phyloP scores from a whole-genome alignment of 2,329 filamentous ascomycete species.

The Pestalotiopsis sp. region DNA sequence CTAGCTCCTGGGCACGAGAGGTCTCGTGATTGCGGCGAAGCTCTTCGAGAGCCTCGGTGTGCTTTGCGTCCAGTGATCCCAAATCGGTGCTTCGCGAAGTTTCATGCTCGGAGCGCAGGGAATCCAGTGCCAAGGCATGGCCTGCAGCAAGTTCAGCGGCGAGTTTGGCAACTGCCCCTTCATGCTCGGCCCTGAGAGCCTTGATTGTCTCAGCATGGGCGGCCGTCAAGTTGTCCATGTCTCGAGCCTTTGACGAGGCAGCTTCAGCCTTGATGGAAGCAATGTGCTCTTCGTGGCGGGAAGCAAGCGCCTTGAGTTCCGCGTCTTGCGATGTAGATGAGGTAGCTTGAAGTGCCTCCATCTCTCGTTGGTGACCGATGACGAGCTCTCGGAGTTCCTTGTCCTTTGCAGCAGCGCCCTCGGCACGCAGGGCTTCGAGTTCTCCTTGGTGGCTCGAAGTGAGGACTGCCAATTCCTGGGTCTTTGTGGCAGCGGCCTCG shows the following conservation, averaged over 20 bases:
- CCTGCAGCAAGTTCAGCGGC: conserved; percentile 18
- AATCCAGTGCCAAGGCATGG: conserved; percentile 20
- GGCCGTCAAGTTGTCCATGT: conserved; percentile 21
- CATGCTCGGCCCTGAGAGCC: conserved; percentile 19
- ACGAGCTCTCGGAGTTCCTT: conserved; percentile 22
- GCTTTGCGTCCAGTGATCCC: conserved; percentile 19
- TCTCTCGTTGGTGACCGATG: conserved; percentile 16
- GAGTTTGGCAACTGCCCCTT: conserved; percentile 17
- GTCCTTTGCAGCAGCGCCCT: conserved; percentile 18
- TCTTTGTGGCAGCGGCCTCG: conserved; percentile 16
- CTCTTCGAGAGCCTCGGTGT: conserved; percentile 20
- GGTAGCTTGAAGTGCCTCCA: conserved; percentile 16
- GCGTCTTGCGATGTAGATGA: conserved; percentile 12
- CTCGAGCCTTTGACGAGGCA: conserved; percentile 18
- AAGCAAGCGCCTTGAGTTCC: conserved; percentile 11
- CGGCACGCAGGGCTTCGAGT: conserved; percentile 15
- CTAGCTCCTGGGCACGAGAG: conserved; percentile 19
- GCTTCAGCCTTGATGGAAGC: conserved; percentile 16
- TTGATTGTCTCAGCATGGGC: conserved; percentile 18
- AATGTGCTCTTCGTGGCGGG: conserved; percentile 12
- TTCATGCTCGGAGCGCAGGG: conserved; percentile 20
- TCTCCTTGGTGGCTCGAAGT: conserved; percentile 11
- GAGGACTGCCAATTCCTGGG: conserved; percentile 13
- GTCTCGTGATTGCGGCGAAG: conserved; percentile 24
- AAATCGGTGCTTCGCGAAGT: conserved; percentile 21